Conservation (phyloP, 2,329 filamentous ascomycete species). For the Fusarium sp. region DNA sequence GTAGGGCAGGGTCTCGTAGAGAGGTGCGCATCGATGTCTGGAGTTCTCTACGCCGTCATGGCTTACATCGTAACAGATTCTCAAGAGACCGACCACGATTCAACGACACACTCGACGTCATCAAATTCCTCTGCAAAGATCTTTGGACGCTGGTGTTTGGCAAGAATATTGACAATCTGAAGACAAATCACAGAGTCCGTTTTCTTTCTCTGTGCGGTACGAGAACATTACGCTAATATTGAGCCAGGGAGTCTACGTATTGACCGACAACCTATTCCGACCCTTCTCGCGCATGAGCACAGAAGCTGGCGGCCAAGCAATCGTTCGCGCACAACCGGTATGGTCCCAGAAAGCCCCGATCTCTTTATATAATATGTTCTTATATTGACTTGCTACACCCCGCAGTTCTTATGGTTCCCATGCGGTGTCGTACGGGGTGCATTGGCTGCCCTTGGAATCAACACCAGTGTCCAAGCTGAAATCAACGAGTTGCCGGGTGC, state of each 20-base stretch:
- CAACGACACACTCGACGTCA: conserved; percentile 91
- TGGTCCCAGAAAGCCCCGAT: conserved; percentile 45
- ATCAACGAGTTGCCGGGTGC: conserved; percentile 86
- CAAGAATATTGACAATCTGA: conserved; percentile 98
- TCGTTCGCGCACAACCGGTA: conserved; percentile 82
- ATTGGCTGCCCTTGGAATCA: conserved; percentile 90
- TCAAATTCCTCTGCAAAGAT: conserved; percentile 99
- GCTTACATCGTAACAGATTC: conserved; percentile 69
- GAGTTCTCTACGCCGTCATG: not conserved
- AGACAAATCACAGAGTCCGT: conserved; percentile 90
- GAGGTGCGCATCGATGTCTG: conserved; percentile 62
- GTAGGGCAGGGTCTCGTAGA: conserved; percentile 94
- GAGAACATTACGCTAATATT: conserved; percentile 2
- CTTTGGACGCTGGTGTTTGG: conserved; percentile 93
- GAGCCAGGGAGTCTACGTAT: conserved; percentile 85
- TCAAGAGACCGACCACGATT: conserved; percentile 87
- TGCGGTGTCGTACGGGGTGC: conserved; percentile 92
- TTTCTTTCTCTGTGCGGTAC: not conserved
- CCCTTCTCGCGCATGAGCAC: conserved; percentile 91
- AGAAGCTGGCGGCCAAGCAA: conserved; percentile 76
- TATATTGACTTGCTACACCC: conserved; percentile 6
- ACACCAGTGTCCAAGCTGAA: conserved; percentile 91
- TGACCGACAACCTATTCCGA: conserved; percentile 92
- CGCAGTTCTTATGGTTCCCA: conserved; percentile 91
- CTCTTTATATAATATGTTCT: not conserved